Evolutionary conservation across 2,329 filamentous ascomycete genomes (phyloP).

Genomic region (Pseudopyricularia cyperi): DNA sequence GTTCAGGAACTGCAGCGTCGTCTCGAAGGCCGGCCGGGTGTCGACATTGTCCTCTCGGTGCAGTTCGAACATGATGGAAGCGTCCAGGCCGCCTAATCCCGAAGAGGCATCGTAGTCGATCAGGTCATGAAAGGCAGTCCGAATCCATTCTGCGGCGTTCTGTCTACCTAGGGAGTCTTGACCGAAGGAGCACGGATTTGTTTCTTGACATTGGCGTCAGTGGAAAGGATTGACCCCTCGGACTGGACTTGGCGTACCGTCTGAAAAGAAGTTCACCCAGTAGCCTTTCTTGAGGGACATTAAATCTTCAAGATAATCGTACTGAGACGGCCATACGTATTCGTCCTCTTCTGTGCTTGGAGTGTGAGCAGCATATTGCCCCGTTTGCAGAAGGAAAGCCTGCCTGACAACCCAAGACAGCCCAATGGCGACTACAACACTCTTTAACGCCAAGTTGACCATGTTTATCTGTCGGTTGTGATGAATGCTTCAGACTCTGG

Average conservation of each 20-base stretch:
- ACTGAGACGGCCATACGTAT: neutral
- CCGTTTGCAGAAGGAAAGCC: no score
- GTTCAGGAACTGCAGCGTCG: conserved; percentile 39
- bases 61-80: conserved; percentile 46
- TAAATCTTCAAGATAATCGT: neutral
- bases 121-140: conserved; percentile 50
- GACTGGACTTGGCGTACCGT: no score
- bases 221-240: no score
- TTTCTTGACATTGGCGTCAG: neutral
- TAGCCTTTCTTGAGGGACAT: neutral
- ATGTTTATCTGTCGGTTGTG: no score
- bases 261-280: neutral
- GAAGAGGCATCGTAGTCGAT: conserved; percentile 34
- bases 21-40: conserved; percentile 32
- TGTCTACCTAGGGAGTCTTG: conserved; percentile 32
- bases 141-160: conserved; percentile 48
- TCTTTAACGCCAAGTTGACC: no score
- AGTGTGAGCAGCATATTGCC: no score
- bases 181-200: conserved; percentile 18
- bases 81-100: conserved; percentile 41
- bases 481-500: no score
- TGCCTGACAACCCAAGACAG: neutral
- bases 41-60: conserved; percentile 41
- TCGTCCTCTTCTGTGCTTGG: no score
- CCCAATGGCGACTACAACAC: no score